These are phyloP conservation scores for Monosporascus sp. DNA, from an alignment of 2,329 filamentous ascomycete species.

Conservation along the genomic window DNA sequence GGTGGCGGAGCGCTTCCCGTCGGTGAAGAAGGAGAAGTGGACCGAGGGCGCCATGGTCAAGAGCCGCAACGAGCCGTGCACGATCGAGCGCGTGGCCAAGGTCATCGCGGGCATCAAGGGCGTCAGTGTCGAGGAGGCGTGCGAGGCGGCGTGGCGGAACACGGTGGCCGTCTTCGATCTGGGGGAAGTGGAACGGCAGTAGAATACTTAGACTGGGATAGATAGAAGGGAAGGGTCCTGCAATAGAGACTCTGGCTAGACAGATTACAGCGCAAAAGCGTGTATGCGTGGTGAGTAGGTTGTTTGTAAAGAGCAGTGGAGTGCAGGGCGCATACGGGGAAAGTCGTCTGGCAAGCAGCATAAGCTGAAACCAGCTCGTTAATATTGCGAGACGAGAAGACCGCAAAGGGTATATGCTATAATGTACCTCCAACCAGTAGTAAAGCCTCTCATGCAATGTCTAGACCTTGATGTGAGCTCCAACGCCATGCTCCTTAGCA, in stretches of 20 bases:
- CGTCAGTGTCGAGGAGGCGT: constrained; percentile 72
- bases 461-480: too few relatives aligned
- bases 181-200: constrained; percentile 34
- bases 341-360: too few relatives aligned
- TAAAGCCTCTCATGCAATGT: too few relatives aligned
- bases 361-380: too few relatives aligned
- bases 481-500: neutral
- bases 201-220: neutral
- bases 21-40: constrained; percentile 96
- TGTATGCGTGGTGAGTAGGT: too few relatives aligned
- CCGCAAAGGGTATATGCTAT: too few relatives aligned
- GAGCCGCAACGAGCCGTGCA: constrained; percentile 87
- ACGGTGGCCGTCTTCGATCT: constrained; percentile 75
- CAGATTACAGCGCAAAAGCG: too few relatives aligned
- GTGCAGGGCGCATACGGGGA: too few relatives aligned
- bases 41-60: constrained; percentile 84
- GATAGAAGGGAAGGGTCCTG: neutral
- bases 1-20: constrained; percentile 67
- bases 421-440: too few relatives aligned
- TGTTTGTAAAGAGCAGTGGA: too few relatives aligned
- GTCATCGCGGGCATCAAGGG: constrained; percentile 85
- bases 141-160: constrained; percentile 80
- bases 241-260: too few relatives aligned
- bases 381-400: too few relatives aligned
- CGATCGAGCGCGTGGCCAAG: constrained; percentile 80